Percentiles rank a stretch among this genome's conserved stretches.
These are phyloP conservation scores for Pythium periplocum DNA, from an alignment of 352 stramenopile genomes.

Conservation along the genomic window DNA sequence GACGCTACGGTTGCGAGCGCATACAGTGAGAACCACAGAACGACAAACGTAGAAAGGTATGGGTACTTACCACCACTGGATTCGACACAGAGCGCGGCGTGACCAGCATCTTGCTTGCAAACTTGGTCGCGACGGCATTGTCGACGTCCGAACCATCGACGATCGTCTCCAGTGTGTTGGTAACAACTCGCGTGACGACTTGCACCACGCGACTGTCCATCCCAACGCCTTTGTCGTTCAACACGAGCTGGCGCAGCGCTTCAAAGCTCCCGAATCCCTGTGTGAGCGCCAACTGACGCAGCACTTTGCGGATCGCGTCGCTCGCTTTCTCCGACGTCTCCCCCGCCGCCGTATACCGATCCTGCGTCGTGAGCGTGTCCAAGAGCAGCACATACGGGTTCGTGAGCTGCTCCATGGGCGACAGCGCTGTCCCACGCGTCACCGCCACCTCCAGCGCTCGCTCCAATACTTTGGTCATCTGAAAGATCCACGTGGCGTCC, in stretches of 20 bases:
- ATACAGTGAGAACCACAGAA: too few relatives aligned
- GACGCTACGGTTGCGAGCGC: too few relatives aligned
- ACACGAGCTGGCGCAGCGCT: slow-evolving; percentile 4
- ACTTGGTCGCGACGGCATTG: too few relatives aligned
- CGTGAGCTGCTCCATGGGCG: slow-evolving; percentile 18
- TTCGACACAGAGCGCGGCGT: too few relatives aligned
- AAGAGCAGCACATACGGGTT: slow-evolving; percentile 47
- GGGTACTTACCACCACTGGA: too few relatives aligned
- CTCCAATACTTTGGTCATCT: slow-evolving; percentile 36
- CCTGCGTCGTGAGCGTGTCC: slow-evolving; percentile 31
- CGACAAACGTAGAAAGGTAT: too few relatives aligned
- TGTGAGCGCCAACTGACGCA: slow-evolving; percentile 23
- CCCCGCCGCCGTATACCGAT: slow-evolving; percentile 16
- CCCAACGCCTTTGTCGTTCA: too few relatives aligned
- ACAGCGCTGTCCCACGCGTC: slow-evolving; percentile 7
- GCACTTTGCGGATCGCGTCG: slow-evolving; percentile 15
- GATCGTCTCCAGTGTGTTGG: too few relatives aligned
- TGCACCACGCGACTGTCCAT: too few relatives aligned
- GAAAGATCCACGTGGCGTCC: slow-evolving; percentile 26
- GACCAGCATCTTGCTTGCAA: too few relatives aligned
- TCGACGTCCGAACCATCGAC: too few relatives aligned
- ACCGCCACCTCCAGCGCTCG: slow-evolving; percentile 34
- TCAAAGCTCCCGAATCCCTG: slow-evolving; percentile 13
- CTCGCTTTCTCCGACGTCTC: slow-evolving; percentile 2
- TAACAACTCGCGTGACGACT: too few relatives aligned